These are phyloP conservation scores for Poa pratensis DNA, from an alignment of 176 grass and related monocot species.

Conservation along the genomic window DNA sequence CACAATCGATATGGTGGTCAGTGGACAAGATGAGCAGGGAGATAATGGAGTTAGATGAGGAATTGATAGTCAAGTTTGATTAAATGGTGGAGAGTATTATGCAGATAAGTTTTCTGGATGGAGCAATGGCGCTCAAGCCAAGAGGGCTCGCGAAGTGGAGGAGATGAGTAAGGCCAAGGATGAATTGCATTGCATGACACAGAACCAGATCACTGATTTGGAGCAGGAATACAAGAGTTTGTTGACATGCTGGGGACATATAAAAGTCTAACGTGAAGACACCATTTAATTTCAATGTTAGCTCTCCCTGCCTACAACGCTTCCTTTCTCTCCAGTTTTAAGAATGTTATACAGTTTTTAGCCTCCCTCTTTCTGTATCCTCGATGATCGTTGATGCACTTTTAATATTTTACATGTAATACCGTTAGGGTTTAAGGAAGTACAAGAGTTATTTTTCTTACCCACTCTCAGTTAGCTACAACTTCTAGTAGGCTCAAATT, in stretches of 20 bases:
- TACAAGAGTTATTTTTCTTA: not conserved
- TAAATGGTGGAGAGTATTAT: constrained; percentile 15
- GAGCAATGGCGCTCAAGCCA: not conserved
- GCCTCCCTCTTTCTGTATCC: constrained; percentile 22
- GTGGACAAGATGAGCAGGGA: constrained; percentile 14
- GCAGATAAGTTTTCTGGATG: constrained; percentile 19
- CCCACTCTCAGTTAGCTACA: not conserved
- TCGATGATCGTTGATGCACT: not conserved
- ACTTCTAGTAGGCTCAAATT: constrained; percentile 20
- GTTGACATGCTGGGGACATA: not conserved
- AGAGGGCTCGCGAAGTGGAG: constrained; percentile 22
- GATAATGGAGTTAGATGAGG: constrained; percentile 29
- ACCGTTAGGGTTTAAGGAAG: not conserved
- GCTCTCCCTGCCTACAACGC: not conserved
- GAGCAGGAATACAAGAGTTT: constrained; percentile 35
- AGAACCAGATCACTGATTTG: constrained; percentile 47
- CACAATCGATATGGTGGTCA: not conserved
- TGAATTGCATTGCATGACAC: constrained; percentile 30
- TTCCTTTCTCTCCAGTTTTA: constrained; percentile 3
- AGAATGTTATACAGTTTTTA: constrained; percentile 18
- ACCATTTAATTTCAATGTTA: constrained; percentile 9
- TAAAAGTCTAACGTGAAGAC: not conserved
- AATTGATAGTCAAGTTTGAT: constrained; percentile 19
- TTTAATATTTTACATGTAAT: not conserved
- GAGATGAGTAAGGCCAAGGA: constrained; percentile 37